Base-by-base conservation (phyloP, 345 rosid genomes). In the Garcia nutans region DNA sequence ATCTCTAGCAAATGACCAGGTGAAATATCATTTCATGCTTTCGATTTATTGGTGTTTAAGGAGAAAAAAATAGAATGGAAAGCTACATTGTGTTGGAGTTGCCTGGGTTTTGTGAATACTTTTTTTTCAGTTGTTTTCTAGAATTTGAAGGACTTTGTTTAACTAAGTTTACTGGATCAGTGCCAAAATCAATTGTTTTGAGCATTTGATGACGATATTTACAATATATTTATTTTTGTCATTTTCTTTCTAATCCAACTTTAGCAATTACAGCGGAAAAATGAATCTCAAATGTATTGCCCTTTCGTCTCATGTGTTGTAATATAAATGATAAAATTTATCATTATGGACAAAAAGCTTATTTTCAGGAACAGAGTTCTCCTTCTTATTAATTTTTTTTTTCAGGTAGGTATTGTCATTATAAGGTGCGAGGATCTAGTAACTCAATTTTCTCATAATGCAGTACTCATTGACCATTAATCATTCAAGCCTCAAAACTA, bases 1-100 rank as follows among this genome's bases (percentile, higher is more conserved):
- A 33, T 77, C 81, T 75, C 24, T 82, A 45, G 75, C 84, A 15
- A 85, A 82, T 19, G 95, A 91, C 56, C 98, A 86, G 92, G 98
- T 92, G 49, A 67, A 72, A 68, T 72, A 50, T 67, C 37, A 10
- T 74, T 83, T 64, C 31, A 56, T 19, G 31, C 37, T 58, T 60
- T 82, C 28, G 24, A 31, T 65, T 19, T 31, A 66, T 63, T 7
- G 8, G 6, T 26, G 58, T 47, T 37, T 31, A 10, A 7, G 1
- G 6, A 15, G n/a, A 16, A 15, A 74, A 74, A 15, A 37, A 17
- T 47, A 37, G 59, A 20, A 31, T 62, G 28, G 1, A 28, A 28
- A 12, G 2, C 2, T 47, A 24, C 8, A 42, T 12, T 19, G 5
- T 8, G 9, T 42, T 60, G n/a, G 59, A 62, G 52, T 47, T 47